Percentiles rank a stretch among this genome's conserved stretches.
Conservation (phyloP, 2,329 filamentous ascomycete genomes). For the Diaporthe humulicola region DNA sequence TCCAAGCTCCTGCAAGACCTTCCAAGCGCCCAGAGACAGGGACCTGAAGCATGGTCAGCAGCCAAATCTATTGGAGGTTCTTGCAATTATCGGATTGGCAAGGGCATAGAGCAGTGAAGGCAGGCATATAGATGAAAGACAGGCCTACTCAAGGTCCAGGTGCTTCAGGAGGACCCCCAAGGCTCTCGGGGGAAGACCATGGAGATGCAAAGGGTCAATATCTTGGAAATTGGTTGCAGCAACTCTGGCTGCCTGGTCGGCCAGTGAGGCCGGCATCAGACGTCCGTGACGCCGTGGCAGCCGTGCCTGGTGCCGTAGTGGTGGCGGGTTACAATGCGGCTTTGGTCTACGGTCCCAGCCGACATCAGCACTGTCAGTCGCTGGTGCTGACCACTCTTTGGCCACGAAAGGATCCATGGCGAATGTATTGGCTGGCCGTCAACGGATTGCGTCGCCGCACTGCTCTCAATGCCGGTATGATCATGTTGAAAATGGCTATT, state of each 20-base stretch:
- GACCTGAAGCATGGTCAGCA: constrained; percentile 6
- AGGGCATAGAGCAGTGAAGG: neutral
- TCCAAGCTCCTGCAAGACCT: neutral
- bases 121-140: neutral
- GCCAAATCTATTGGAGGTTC: neutral
- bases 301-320: neutral
- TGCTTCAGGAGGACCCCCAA: constrained; percentile 18
- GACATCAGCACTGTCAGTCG: constrained; percentile 28
- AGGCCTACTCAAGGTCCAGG: constrained; percentile 20
- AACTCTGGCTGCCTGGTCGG: constrained; percentile 20
- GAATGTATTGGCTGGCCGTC: no score
- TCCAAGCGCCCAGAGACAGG: constrained; percentile 19
- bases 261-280: constrained; percentile 3
- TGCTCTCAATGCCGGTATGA: neutral
- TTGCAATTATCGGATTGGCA: neutral
- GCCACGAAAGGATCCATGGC: constrained; percentile 30
- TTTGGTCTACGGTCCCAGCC: constrained; percentile 25
- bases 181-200: neutral
- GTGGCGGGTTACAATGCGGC: neutral
- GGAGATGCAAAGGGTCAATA: neutral
- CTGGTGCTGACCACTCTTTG: constrained; percentile 26
- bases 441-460: neutral
- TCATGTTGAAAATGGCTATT: neutral
- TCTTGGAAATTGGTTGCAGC: constrained; percentile 11
- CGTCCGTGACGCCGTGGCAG: neutral